Conservation (phyloP, 352 stramenopile genomes). For the Pythium monospermum region DNA sequence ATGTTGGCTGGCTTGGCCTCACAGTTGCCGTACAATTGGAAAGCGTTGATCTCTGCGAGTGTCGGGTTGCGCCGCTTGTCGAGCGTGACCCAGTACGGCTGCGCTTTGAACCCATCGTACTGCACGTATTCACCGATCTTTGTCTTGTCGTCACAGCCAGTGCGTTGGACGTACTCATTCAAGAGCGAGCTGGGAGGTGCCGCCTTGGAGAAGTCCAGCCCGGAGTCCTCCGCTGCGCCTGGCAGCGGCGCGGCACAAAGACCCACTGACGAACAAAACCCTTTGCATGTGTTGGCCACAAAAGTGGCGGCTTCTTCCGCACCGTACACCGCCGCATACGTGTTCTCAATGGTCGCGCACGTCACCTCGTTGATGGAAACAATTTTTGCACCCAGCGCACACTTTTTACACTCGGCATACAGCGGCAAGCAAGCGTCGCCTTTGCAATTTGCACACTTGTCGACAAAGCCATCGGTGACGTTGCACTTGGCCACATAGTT, state of each 20-base stretch:
- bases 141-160: conserved; percentile 22
- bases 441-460: conserved; percentile 34
- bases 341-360: conserved; percentile 24
- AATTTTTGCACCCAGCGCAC: conserved; percentile 18
- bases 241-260: conserved; percentile 59
- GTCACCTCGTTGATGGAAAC: conserved; percentile 26
- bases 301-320: conserved; percentile 16
- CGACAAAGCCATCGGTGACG: conserved; percentile 24
- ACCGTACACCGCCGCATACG: conserved; percentile 7
- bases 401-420: conserved; percentile 32
- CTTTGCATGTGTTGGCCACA: conserved; percentile 20
- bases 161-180: conserved; percentile 45
- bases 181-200: conserved; percentile 33
- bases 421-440: conserved; percentile 26
- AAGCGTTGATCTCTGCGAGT: conserved; percentile 45
- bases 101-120: conserved; percentile 46
- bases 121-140: conserved; percentile 60
- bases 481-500: conserved; percentile 51
- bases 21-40: conserved; percentile 56
- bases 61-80: conserved; percentile 55
- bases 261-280: conserved; percentile 36
- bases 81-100: conserved; percentile 49
- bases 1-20: conserved; percentile 37
- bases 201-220: conserved; percentile 44
- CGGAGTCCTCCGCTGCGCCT: conserved; percentile 48